Evolutionary conservation across 2,329 filamentous ascomycete species (phyloP).

Genomic region (Curvularia lunata): DNA sequence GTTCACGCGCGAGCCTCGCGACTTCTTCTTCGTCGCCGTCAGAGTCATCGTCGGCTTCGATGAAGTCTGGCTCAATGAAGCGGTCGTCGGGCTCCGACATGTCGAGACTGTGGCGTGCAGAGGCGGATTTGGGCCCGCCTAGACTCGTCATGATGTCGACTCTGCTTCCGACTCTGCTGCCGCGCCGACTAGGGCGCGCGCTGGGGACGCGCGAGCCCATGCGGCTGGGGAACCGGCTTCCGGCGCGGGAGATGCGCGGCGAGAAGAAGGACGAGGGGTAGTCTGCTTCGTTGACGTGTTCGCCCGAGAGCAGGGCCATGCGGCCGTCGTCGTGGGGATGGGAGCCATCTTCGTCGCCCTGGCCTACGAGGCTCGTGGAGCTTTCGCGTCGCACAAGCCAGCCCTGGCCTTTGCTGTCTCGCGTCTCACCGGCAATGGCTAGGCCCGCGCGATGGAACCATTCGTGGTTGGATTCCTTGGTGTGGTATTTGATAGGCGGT

Average conservation of each 20-base stretch:
- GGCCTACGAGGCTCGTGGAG: slow-evolving; percentile 59
- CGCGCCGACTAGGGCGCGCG: slow-evolving; percentile 46
- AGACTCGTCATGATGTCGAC: slow-evolving; percentile 48
- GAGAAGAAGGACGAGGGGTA: slow-evolving; percentile 38
- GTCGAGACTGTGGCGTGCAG: slow-evolving; percentile 42
- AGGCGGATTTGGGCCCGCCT: slow-evolving; percentile 22
- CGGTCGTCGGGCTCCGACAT: slow-evolving; percentile 32
- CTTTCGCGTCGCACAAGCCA: slow-evolving; percentile 65
- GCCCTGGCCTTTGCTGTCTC: slow-evolving; percentile 67
- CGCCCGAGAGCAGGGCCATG: slow-evolving; percentile 42
- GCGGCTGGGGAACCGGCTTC: slow-evolving; percentile 48
- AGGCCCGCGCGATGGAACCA: slow-evolving; percentile 67
- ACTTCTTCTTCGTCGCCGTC: slow-evolving; percentile 61
- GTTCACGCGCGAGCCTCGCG: slow-evolving; percentile 57
- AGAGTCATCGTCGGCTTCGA: slow-evolving; percentile 53
- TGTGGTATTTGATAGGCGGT: slow-evolving; percentile 38
- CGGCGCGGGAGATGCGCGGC: slow-evolving; percentile 37
- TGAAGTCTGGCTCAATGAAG: slow-evolving; percentile 57
- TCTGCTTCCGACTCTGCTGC: slow-evolving; percentile 44
- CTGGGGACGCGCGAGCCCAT: slow-evolving; percentile 49
- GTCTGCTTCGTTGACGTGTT: slow-evolving; percentile 46
- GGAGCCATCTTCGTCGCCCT: slow-evolving; percentile 39
- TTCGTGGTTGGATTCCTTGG: slow-evolving; percentile 52
- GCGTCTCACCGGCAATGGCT: slow-evolving; percentile 61
- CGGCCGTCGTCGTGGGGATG: slow-evolving; percentile 35